Percentiles rank a stretch among this genome's conserved stretches.
Conservation (phyloP, 441 rosid species). For the Theobroma grandiflorum region DNA sequence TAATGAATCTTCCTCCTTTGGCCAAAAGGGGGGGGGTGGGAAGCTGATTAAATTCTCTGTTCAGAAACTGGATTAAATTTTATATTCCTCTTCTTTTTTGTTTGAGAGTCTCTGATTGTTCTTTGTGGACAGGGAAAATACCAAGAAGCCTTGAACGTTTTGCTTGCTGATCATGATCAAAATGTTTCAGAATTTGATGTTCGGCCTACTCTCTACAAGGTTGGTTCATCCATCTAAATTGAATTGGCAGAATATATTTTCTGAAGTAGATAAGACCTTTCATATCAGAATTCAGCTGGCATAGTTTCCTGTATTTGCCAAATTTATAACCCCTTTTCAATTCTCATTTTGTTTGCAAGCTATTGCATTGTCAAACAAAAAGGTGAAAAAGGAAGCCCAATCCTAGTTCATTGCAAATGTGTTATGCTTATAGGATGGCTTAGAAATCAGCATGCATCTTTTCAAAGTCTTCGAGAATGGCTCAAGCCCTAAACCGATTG, state of each 20-base stretch:
- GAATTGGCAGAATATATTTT: neutral
- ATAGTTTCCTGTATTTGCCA: neutral
- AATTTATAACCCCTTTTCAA: neutral
- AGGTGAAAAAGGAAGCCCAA: no score
- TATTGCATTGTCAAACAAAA: no score
- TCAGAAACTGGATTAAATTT: neutral
- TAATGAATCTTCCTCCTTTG: no score
- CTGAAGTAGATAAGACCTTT: neutral
- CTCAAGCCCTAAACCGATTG: neutral
- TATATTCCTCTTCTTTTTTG: neutral
- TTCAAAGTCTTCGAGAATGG: neutral
- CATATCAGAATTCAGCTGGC: neutral
- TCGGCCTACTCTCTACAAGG: slow-evolving; percentile 45
- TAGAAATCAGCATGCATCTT: neutral
- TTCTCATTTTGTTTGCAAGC: neutral
- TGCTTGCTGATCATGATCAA: neutral
- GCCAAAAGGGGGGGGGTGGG: neutral
- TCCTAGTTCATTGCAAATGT: no score
- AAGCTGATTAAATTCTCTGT: neutral
- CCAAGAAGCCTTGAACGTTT: slow-evolving; percentile 44
- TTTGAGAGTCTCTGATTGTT: neutral
- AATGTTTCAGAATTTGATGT: slow-evolving; percentile 33
- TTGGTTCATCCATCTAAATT: neutral
- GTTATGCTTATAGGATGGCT: neutral
- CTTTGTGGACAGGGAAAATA: slow-evolving; percentile 53